These are phyloP conservation scores for peach (Prunus persica) DNA, from an alignment of 306 rosid species.

Conservation along the genomic window DNA sequence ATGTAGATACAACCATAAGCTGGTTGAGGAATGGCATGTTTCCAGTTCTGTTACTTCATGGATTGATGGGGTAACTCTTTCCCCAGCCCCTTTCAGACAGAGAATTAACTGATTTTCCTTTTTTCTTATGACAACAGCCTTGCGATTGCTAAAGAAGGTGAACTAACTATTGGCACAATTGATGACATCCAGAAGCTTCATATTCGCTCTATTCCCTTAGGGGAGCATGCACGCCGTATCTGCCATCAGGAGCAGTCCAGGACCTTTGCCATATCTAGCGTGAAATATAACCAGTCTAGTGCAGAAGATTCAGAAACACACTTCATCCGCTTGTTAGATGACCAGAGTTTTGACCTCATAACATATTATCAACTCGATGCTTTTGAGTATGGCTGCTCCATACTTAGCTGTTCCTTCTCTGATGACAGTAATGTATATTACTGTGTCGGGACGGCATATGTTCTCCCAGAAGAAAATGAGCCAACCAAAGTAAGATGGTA, in stretches of 20 bases:
- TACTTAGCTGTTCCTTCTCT: conserved; percentile 97
- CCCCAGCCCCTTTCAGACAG: neutral
- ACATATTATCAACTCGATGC: conserved; percentile 85
- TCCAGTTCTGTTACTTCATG: neutral
- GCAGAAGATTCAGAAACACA: conserved; percentile 87
- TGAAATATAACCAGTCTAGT: conserved; percentile 68
- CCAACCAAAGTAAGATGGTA: conserved; percentile 70
- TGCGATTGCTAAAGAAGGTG: conserved; percentile 98
- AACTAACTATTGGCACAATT: conserved; percentile 96
- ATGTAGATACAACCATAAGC: neutral
- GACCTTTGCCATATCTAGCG: conserved; percentile 83
- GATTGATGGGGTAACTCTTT: neutral
- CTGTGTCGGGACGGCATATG: conserved; percentile 96
- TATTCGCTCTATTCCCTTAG: conserved; percentile 90
- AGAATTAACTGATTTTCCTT: neutral
- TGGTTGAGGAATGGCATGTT: neutral
- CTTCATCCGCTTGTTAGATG: conserved; percentile 87
- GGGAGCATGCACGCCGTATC: conserved; percentile 92
- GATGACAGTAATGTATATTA: conserved; percentile 88
- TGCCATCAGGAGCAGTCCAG: conserved; percentile 99
- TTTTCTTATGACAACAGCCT: conserved; percentile 48
- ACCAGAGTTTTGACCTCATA: conserved; percentile 87
- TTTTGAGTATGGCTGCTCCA: conserved; percentile 79
- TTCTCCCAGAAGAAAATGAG: conserved; percentile 92
- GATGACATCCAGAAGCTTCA: conserved; percentile 99